A percentile compares a stretch with the other conserved stretches of the same genome.
Conservation (phyloP, 1,139 yeast genomes). For the Sugiyamaella xylanicola region DNA sequence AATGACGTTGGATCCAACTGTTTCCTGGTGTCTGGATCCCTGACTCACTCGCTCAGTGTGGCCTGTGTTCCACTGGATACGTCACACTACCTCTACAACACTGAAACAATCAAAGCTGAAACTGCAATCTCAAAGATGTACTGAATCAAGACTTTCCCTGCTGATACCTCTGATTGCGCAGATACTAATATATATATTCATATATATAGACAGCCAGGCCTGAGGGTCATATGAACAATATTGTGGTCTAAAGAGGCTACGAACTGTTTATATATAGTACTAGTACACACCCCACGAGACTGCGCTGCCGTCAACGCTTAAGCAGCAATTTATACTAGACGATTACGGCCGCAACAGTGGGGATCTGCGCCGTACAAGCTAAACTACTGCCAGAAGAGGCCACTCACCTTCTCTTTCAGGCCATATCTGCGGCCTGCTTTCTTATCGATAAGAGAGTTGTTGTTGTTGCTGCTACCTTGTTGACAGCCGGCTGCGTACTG, state of each 20-base stretch:
- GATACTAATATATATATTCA: no score
- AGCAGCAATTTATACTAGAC: conserved; percentile 1
- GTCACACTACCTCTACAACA: no score
- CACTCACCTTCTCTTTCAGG: not conserved
- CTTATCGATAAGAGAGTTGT: not conserved
- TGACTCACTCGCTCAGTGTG: no score
- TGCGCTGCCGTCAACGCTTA: not conserved
- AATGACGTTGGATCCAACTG: no score
- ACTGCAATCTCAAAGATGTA: not conserved
- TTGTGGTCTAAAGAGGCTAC: not conserved
- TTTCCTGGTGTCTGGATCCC: no score
- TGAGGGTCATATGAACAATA: not conserved
- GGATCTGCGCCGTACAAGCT: not conserved
- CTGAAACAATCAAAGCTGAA: no score
- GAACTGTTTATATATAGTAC: not conserved
- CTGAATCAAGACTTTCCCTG: no score
- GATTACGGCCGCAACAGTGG: not conserved
- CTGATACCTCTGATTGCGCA: no score
- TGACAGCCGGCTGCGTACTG: not conserved
- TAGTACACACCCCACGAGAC: not conserved
- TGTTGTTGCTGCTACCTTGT: not conserved
- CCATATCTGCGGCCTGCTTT: not conserved
- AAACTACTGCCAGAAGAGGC: not conserved
- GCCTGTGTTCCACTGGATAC: no score
- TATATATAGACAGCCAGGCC: no score